Evolutionary conservation across 805 yeast genomes (phyloP), one percentile per base, ranked within the genome.

Genomic region (Zygosaccharomyces pseudorouxii): DNA sequence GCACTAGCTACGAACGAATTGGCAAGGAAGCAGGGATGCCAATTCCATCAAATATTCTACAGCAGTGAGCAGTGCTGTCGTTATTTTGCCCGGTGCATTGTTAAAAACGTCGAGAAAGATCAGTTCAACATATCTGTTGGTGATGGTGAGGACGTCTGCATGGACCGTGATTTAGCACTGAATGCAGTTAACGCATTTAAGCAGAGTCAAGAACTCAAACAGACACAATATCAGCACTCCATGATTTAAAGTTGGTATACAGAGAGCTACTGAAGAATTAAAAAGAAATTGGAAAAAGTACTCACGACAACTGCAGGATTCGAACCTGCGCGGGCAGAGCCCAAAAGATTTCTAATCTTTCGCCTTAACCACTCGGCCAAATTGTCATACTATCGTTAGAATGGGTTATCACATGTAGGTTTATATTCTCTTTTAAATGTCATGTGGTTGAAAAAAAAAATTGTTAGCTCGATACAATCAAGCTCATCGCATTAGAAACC

Each of bases 291-390:
- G n/a, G n/a, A n/a, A n/a, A n/a, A n/a, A n/a, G n/a, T n/a, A n/a
- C n/a, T n/a, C n/a, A 22, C 82, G 83, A 78, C 82, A 79, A 75
- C 83, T 76, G 82, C 84, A 79, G 84, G 84, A 79, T 67, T 79
- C 81, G 84, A 79, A 78, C 78, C 78, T 74, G 77, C 75, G 78
- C 78, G 78, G 78, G 77, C 71, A 73, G 72, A 69, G 73, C 78
- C 79, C 78, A 75, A 75, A 73, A 74, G 78, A 74, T 75, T 72
- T 72, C 77, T 72, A 73, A 74, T 77, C 81, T 76, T 75, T 75
- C 80, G 79, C 81, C 80, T 76, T 77, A 76, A 76, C 80, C 81
- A 73, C 81, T 77, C 80, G 81, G 81, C 79, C 80, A 77, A 71
- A 70, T 66, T 70, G 74, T 73, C 74, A 43, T 38, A 7, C 23